Evolutionary conservation across 495 filamentous ascomycete species (phyloP).

Genomic region (Lasiosphaeria miniovina): DNA sequence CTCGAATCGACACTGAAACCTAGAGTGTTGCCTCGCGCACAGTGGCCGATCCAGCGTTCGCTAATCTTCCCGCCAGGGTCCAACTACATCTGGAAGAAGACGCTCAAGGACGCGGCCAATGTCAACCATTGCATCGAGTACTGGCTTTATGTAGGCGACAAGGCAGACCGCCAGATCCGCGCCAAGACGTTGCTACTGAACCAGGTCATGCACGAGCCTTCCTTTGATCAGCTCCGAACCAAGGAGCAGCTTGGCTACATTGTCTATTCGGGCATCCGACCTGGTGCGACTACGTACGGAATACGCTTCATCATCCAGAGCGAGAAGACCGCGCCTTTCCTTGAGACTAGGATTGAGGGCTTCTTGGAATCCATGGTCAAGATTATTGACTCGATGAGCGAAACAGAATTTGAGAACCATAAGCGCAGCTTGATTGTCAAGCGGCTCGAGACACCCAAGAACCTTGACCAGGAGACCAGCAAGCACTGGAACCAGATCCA

Average conservation of each 20-base stretch:
- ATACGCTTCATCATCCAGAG: conserved; percentile 94
- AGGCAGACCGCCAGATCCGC: conserved; percentile 60
- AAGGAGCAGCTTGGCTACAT: conserved; percentile 98
- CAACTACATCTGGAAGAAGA: conserved; percentile 78
- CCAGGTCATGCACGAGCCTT: conserved; percentile 91
- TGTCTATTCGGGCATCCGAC: conserved; percentile 76
- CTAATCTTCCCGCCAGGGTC: conserved; percentile 73
- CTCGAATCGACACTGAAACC: conserved; percentile 78
- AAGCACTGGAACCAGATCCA: conserved; percentile 83
- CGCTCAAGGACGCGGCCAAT: conserved; percentile 83
- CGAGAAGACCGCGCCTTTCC: conserved; percentile 75
- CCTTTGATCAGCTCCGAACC: conserved; percentile 89
- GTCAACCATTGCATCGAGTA: conserved; percentile 98
- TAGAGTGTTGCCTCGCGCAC: conserved; percentile 66
- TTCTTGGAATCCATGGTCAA: conserved; percentile 68
- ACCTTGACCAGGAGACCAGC: conserved; percentile 76
- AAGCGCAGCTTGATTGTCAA: conserved; percentile 88
- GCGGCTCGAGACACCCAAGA: conserved; percentile 89
- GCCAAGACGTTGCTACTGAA: conserved; percentile 79
- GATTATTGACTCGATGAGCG: conserved; percentile 69
- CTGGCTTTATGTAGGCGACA: conserved; percentile 73
- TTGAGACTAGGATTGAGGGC: conserved; percentile 81
- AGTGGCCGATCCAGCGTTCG: conserved; percentile 76
- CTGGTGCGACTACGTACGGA: conserved; percentile 68
- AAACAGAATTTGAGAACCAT: conserved; percentile 84